Conservation (phyloP, 1,284 basidiomycete species). For the Leccinum fallax region DNA sequence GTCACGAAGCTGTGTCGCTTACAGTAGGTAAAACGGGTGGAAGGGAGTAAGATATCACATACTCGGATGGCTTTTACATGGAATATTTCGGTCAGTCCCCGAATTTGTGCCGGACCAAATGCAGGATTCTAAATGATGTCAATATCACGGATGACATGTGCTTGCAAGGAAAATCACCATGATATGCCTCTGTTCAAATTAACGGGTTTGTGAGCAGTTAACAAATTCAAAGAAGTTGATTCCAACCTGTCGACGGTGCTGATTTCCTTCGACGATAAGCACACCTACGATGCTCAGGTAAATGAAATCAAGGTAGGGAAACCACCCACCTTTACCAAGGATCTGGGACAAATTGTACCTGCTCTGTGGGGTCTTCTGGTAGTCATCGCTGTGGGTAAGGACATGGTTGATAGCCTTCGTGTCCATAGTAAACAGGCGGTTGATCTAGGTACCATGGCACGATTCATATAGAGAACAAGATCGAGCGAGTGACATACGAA, state of each 20-base stretch:
- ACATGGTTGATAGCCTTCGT: slow-evolving; percentile 35
- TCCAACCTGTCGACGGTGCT: slow-evolving; percentile 31
- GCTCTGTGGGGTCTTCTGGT: slow-evolving; percentile 34
- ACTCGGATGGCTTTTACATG: slow-evolving; percentile 54
- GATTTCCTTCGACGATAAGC: slow-evolving; percentile 19
- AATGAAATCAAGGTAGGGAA: background rate
- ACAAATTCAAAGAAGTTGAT: too few relatives aligned
- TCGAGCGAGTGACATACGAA: slow-evolving; percentile 40
- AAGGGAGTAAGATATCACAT: background rate
- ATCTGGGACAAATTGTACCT: slow-evolving; percentile 25
- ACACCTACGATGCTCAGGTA: background rate
- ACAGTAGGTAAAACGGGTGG: background rate
- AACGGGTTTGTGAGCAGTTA: background rate
- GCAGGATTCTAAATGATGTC: slow-evolving; percentile 48
- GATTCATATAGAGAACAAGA: background rate
- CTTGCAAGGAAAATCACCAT: slow-evolving; percentile 14
- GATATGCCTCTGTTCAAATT: slow-evolving; percentile 19
- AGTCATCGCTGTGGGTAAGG: slow-evolving; percentile 37
- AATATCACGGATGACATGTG: background rate
- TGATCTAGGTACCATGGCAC: background rate
- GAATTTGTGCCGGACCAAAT: slow-evolving; percentile 54
- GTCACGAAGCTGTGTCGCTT: slow-evolving; percentile 45
- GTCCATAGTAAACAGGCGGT: slow-evolving; percentile 6
- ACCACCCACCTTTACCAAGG: slow-evolving; percentile 34
- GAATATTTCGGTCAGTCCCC: slow-evolving; percentile 57